Conservation (phyloP, 2,329 filamentous ascomycete species). For the Juglanconis juglandina region DNA sequence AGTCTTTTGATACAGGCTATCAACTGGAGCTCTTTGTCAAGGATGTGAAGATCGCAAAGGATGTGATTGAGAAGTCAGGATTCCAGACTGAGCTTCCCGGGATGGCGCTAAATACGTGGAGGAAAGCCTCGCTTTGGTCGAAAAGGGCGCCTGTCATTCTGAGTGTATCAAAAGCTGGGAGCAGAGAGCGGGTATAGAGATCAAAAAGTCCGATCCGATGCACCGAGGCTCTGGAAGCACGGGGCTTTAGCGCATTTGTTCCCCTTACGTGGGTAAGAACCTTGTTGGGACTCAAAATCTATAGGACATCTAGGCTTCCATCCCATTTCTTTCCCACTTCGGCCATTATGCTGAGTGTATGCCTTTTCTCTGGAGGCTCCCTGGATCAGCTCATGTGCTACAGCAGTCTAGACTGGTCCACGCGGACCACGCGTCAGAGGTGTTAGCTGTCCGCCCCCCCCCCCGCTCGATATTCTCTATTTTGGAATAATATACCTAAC, state of each 20-base stretch:
- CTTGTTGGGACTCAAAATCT: no score
- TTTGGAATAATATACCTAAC: no score
- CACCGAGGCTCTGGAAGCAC: background rate
- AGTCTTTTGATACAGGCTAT: constrained; percentile 3
- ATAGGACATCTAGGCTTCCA: no score
- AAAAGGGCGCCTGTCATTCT: background rate
- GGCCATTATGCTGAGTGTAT: no score
- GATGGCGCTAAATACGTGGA: background rate
- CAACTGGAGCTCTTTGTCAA: background rate
- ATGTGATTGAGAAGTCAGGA: background rate
- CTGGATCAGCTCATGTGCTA: no score
- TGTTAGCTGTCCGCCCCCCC: no score
- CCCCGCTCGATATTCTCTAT: no score
- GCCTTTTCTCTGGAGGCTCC: no score
- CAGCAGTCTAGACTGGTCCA: no score
- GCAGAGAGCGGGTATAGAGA: background rate
- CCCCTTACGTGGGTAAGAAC: background rate
- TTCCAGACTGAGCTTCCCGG: background rate
- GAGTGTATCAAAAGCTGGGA: constrained; percentile 7
- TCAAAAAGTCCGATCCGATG: background rate
- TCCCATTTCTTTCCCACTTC: no score
- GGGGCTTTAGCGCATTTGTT: background rate
- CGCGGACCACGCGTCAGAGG: no score
- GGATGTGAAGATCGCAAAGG: constrained; percentile 2
- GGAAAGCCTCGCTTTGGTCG: background rate